Conservation (phyloP, 2,329 filamentous ascomycete species). For the Pestalotiopsis sp. region DNA sequence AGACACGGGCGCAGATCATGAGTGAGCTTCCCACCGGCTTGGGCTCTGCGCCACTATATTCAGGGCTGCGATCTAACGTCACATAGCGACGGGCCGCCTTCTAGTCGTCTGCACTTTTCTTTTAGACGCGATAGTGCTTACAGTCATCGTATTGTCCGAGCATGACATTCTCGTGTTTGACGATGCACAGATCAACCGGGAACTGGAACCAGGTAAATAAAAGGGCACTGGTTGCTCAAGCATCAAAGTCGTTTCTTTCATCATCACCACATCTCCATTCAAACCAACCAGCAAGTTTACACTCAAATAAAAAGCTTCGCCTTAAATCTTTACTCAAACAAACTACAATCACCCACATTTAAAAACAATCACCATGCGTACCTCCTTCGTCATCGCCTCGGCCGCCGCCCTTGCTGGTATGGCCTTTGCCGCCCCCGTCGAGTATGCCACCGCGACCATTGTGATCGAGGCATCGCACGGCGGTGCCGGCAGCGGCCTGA, state of each 20-base stretch:
- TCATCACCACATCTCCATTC: not conserved
- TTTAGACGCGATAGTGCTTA: not conserved
- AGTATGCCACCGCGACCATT: slow-evolving; percentile 15
- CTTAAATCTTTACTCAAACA: not conserved
- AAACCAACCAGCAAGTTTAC: not conserved
- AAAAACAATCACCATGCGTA: slow-evolving; percentile 20
- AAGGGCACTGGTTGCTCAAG: not conserved
- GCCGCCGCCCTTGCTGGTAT: slow-evolving; percentile 10
- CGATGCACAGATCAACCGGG: not conserved
- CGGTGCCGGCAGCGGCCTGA: not conserved
- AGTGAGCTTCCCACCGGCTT: not conserved
- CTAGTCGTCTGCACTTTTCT: not conserved
- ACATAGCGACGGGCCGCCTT: not conserved
- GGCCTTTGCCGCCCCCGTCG: not conserved
- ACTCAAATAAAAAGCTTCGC: not conserved
- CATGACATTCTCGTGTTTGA: not conserved
- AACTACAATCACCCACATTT: not conserved
- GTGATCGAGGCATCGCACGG: slow-evolving; percentile 22
- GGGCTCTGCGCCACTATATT: not conserved
- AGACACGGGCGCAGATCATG: not conserved
- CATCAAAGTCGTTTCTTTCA: not conserved
- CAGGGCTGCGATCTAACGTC: not conserved
- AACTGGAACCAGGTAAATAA: not conserved
- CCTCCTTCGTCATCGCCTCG: slow-evolving; percentile 18
- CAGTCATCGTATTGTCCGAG: not conserved